Base-by-base conservation (phyloP, 768 basidiomycete species). In the Amanita polypyramis region DNA sequence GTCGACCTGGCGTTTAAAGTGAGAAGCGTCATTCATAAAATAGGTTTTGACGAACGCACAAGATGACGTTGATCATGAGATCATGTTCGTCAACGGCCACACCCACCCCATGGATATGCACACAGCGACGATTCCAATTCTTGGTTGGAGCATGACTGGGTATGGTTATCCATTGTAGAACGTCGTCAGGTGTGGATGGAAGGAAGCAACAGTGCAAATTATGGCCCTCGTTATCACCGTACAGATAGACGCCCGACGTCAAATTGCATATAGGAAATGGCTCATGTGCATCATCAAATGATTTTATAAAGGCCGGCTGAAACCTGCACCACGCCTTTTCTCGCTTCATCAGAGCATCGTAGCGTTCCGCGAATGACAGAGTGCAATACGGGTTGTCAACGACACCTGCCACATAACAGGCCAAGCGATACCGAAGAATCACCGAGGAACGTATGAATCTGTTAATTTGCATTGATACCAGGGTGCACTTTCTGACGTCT, bases 21-120 rank as follows among this genome's bases (percentile, higher is more conserved):
- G 19, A n/a, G 15, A 15, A 19, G 23, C 1, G 4, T 12, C 1
- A 5, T 21, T 14, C 15, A 20, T 5, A 1, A 11, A 25, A 20
- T 32, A 25, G 25, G 23, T 52, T 27, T 41, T 37, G 15, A 36
- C 29, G 2, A 17, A 64, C 66, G 17, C 51, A 69, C 71, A 60
- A 63, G 12, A 69, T 69, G 36, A 73, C 55, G 34, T 72, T 51
- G 3, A 61, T 70, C 19, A 73, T 58, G 27, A 75, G 56, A 54
- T 75, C 70, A 46, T 75, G 71, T 50, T 73, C 71, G 19, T 67
- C 60, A 2, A 72, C 52, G 21, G 65, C n/a, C n/a, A n/a, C n/a
- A n/a, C n/a, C n/a, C n/a, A n/a, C n/a, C n/a, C 63, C 14, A 73
- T 51, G 5, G 69, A 71, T 52, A 75, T 64, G 52, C 73, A 71